phyloP scores from a whole-genome alignment of 2,329 filamentous ascomycete species.

The Bipolaris sorokiniana region DNA sequence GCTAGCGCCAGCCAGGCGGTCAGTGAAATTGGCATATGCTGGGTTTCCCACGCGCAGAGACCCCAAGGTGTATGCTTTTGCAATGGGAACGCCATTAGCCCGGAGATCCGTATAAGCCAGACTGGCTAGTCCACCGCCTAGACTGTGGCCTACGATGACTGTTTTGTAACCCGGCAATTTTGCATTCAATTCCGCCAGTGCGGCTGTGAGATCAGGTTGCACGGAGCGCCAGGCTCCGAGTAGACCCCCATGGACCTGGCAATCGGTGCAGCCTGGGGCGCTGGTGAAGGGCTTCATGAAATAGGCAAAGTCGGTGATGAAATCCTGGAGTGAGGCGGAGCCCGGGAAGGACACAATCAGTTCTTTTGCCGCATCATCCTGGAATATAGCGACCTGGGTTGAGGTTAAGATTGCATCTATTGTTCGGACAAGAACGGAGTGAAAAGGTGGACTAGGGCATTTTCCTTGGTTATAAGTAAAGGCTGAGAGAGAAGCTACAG shows the following conservation, averaged over 20 bases:
- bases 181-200: constrained; percentile 52
- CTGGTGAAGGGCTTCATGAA: constrained; percentile 13
- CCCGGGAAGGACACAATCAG: constrained; percentile 24
- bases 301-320: constrained; percentile 21
- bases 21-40: constrained; percentile 57
- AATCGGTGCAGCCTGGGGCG: constrained; percentile 47
- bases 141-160: constrained; percentile 68
- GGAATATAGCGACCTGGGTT: constrained; percentile 23
- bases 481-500: constrained; percentile 21
- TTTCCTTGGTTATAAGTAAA: constrained; percentile 20
- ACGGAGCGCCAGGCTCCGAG: constrained; percentile 62
- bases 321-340: constrained; percentile 17
- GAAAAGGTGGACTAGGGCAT: constrained; percentile 21
- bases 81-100: constrained; percentile 8
- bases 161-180: constrained; percentile 60
- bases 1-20: constrained; percentile 49
- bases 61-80: constrained; percentile 49
- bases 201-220: constrained; percentile 46
- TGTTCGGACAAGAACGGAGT: constrained; percentile 16
- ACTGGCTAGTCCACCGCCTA: constrained; percentile 68
- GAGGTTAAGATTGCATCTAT: constrained; percentile 14
- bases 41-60: constrained; percentile 68
- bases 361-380: constrained; percentile 16
- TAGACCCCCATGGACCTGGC: constrained; percentile 65
- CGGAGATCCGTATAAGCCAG: constrained; percentile 52